Conservation (phyloP, 129 eudicot species). For the Flaveria ramosissima region DNA sequence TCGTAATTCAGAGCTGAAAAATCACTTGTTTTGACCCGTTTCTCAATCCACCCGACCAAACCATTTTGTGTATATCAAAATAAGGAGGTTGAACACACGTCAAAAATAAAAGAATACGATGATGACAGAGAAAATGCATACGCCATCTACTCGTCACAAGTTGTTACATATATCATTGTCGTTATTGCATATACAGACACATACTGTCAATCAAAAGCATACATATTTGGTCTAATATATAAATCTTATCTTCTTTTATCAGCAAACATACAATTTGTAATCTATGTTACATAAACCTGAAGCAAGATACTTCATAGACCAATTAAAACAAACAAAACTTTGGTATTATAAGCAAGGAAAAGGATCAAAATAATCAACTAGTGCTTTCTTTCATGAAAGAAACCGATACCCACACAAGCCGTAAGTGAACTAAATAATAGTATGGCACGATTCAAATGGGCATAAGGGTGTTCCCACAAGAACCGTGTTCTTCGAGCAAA, state of each 20-base stretch:
- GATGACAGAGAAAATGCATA: not conserved
- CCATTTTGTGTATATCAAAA: not conserved
- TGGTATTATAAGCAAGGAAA: slow-evolving; percentile 5
- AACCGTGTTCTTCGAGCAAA: slow-evolving; percentile 65
- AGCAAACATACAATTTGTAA: slow-evolving; percentile 30
- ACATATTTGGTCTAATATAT: slow-evolving; percentile 13
- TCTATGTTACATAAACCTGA: slow-evolving; percentile 28
- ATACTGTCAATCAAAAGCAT: not conserved
- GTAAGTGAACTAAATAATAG: slow-evolving; percentile 55
- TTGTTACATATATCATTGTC: not conserved
- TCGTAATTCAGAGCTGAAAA: not conserved
- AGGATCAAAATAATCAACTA: slow-evolving; percentile 39
- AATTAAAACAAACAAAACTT: slow-evolving; percentile 38
- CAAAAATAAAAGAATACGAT: too few species aligned
- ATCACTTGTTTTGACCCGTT: not conserved
- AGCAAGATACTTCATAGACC: slow-evolving; percentile 25
- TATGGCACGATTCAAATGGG: slow-evolving; percentile 60
- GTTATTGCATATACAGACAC: not conserved
- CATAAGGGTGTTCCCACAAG: slow-evolving; percentile 67
- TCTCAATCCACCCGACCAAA: not conserved
- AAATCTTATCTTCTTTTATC: slow-evolving; percentile 21
- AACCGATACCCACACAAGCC: slow-evolving; percentile 65
- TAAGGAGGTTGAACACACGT: not conserved
- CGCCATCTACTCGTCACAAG: not conserved
- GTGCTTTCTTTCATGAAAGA: slow-evolving; percentile 62